Evolutionary conservation across 768 basidiomycete genomes (phyloP), one percentile per base, ranked within the genome.

Genomic region (Russula olivacea): DNA sequence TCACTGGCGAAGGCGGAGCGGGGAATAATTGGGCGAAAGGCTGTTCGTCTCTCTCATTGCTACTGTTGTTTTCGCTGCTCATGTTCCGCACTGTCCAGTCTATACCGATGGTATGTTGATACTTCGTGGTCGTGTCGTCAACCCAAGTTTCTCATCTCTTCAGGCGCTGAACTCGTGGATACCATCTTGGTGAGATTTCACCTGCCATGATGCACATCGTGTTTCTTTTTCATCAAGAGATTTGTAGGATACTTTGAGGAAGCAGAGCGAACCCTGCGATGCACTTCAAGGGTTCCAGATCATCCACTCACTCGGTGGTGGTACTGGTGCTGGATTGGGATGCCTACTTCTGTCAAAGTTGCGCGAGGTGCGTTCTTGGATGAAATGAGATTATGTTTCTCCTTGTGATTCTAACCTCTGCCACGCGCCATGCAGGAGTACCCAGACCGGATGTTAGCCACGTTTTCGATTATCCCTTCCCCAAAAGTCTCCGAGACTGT

Each of bases 11-110:
- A 49, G 76, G 77, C 61, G 81, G 84, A 55, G 86, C 93, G 0
- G 94, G 93, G 19, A 97, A 98, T 70, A 96, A 95, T 66, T 97
- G 92, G 90, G 93, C 93, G 17, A 96, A 97, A 76, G 92, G 91
- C 81, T 91, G 90, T 91, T 69, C 76, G 87, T 75, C 10, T 77
- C 47, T 41, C 30, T 21, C 36, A 12, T 12, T 12, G 36, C 36
- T 36, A 0, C 6, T 36, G 1, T 36, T 36, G 3, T 12, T 12
- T 12, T 36, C 36, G 36, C 2, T 36, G 36, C 36, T 36, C 36
- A 36, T 36, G 36, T 36, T 36, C 11, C 36, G 36, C 36, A 36
- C 36, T 12, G 36, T 36, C 36, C 12, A 36, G 89, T 84, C 74
- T 96, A 95, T 71, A 96, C 93, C 2, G 94, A 95, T 77, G 91